Conservation (phyloP, 352 stramenopile species). For the Phytopythium helicoides region DNA sequence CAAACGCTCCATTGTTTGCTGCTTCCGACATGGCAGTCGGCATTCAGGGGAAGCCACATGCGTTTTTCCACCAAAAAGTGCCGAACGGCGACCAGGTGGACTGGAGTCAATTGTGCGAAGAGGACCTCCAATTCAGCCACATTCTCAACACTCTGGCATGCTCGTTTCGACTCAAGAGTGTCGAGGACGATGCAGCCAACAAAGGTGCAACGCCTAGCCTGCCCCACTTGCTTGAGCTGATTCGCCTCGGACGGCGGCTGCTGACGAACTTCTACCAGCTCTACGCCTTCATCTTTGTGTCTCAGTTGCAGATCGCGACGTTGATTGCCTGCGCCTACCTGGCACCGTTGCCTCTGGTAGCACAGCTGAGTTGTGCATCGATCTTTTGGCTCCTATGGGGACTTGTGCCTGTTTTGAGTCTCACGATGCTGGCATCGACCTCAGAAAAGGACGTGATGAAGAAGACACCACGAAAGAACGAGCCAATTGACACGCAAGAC, state of each 20-base stretch:
- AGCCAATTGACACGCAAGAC: slow-evolving; percentile 56
- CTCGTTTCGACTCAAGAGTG: slow-evolving; percentile 61
- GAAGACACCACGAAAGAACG: slow-evolving; percentile 83
- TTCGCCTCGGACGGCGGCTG: slow-evolving; percentile 71
- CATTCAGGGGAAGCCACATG: slow-evolving; percentile 59
- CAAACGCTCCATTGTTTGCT: slow-evolving; percentile 75
- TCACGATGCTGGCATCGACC: slow-evolving; percentile 74
- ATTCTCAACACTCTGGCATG: slow-evolving; percentile 83
- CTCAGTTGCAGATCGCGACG: slow-evolving; percentile 76
- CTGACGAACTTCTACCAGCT: slow-evolving; percentile 86
- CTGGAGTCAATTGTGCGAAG: slow-evolving; percentile 50
- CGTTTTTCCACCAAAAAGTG: slow-evolving; percentile 70
- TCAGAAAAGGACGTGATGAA: slow-evolving; percentile 80
- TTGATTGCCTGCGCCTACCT: slow-evolving; percentile 66
- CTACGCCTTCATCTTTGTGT: slow-evolving; percentile 84
- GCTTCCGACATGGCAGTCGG: slow-evolving; percentile 71
- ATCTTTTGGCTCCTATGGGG: slow-evolving; percentile 86
- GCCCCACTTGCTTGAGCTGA: slow-evolving; percentile 75
- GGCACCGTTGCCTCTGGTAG: slow-evolving; percentile 72
- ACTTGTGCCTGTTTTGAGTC: slow-evolving; percentile 67
- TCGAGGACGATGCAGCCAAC: slow-evolving; percentile 23
- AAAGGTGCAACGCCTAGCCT: slow-evolving; percentile 40
- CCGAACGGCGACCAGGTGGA: slow-evolving; percentile 51
- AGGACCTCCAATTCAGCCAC: slow-evolving; percentile 80
- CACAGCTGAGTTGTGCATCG: slow-evolving; percentile 67